Evolutionary conservation across 2,329 filamentous ascomycete species (phyloP), one percentile per base, ranked within the genome.

Genomic region (Nemania serpens): DNA sequence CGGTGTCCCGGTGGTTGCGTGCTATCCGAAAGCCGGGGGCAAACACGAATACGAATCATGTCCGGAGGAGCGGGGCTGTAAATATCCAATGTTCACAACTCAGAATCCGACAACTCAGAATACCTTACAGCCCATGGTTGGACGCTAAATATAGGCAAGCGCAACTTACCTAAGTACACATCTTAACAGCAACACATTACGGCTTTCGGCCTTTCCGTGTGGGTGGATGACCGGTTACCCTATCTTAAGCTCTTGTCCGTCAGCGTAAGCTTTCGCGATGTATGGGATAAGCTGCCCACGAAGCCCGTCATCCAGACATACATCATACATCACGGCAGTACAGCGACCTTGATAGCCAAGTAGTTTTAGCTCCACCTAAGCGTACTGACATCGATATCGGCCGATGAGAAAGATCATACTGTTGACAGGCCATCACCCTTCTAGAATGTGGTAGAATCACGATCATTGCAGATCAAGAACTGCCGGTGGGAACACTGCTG

Each of bases 31-130:
- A 49, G 51, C 60, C 60, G 60, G 60, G 50, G 41, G 51, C 47
- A 55, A 59, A 62, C 51, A 52, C 60, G 55, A 62, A 62, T 59
- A 62, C 60, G 60, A 62, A 49, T 25, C 13, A n/a, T 10, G 50
- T 51, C 42, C 39, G 39, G 52, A 48, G n/a, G 29, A n/a, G 37
- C 59, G 45, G 59, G 54, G 25, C 25, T 29, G 25, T 29, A 4
- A 7, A 7, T 29, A 34, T 53, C 6, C 42, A 22, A 18, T 15
- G 10, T 50, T 55, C n/a, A 17, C 46, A 51, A 15, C 37, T 41
- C 29, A 59, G 45, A 39, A 42, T 36, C n/a, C n/a, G n/a, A 17
- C 46, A 51, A 15, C 37, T 41, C 29, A 59, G 45, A 39, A 42
- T 36, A 47, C 58, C 53, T 48, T 43, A 55, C 46, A 55, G 20